Evolutionary conservation across 352 stramenopile genomes (phyloP).

Genomic region (Globisporangium heterothallicum): DNA sequence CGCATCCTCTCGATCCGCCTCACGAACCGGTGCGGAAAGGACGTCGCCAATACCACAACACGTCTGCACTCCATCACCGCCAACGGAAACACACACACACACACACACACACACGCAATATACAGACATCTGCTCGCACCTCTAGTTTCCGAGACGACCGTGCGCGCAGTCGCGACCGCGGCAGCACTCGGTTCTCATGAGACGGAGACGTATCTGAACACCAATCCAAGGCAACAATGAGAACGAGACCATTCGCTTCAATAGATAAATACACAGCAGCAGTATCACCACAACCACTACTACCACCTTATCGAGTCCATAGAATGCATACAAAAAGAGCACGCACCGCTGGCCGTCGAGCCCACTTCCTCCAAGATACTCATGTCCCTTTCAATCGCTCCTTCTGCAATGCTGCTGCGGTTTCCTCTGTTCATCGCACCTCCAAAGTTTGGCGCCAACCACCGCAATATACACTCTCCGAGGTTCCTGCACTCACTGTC

Average conservation of each 20-base stretch:
- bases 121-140: neutral
- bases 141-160: conserved; percentile 16
- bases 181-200: conserved; percentile 2
- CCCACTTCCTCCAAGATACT: conserved; percentile 27
- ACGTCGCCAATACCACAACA: no score
- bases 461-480: neutral
- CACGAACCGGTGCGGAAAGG: no score
- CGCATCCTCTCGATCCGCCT: no score
- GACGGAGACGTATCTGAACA: conserved; percentile 16
- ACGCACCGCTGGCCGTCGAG: conserved; percentile 21
- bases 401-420: neutral
- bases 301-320: no score
- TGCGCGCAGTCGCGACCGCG: conserved; percentile 16
- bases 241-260: neutral
- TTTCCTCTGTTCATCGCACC: neutral
- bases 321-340: no score
- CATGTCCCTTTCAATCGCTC: no score
- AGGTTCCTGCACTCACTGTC: neutral
- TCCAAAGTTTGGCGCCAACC: conserved; percentile 9
- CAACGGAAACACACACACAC: no score
- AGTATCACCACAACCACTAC: no score
- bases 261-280: no score
- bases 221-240: neutral
- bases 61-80: no score
- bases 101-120: neutral